Percentiles rank a stretch among this genome's conserved stretches.
These are phyloP conservation scores for Fragilariopsis cylindrus DNA, from an alignment of 108 stramenopile genomes.

Conservation along the genomic window DNA sequence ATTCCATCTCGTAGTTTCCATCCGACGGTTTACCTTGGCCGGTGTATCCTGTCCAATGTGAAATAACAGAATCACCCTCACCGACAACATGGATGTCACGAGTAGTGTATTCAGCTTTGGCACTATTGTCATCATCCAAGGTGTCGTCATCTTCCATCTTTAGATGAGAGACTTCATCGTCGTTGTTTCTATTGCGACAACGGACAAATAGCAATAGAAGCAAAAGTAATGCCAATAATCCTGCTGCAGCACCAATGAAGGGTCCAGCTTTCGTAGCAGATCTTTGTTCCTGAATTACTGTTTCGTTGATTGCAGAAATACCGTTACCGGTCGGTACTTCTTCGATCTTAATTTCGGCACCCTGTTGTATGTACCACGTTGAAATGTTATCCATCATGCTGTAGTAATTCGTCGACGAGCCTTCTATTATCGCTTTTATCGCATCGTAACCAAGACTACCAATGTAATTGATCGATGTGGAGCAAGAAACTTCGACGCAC, in stretches of 20 bases:
- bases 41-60: constrained; percentile 40
- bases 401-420: constrained; percentile 4
- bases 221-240: constrained; percentile 32
- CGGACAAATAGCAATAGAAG: constrained; percentile 34
- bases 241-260: constrained; percentile 34
- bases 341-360: background rate
- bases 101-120: constrained; percentile 18
- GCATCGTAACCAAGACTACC: background rate
- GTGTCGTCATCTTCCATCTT: constrained; percentile 43
- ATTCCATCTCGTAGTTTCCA: background rate
- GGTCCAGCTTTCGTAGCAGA: constrained; percentile 22
- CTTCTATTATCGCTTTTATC: background rate
- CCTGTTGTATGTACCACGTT: background rate
- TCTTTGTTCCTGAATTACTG: background rate
- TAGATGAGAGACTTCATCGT: constrained; percentile 33
- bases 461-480: background rate
- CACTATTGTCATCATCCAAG: background rate
- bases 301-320: background rate
- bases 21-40: background rate
- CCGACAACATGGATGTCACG: constrained; percentile 32
- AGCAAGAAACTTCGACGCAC: background rate
- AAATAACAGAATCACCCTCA: constrained; percentile 36
- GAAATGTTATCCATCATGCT: constrained; percentile 12
- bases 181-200: constrained; percentile 17
- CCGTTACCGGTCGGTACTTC: background rate